These are phyloP conservation scores for Penicillium parvum DNA, from an alignment of 495 filamentous ascomycete genomes.

Conservation along the genomic window DNA sequence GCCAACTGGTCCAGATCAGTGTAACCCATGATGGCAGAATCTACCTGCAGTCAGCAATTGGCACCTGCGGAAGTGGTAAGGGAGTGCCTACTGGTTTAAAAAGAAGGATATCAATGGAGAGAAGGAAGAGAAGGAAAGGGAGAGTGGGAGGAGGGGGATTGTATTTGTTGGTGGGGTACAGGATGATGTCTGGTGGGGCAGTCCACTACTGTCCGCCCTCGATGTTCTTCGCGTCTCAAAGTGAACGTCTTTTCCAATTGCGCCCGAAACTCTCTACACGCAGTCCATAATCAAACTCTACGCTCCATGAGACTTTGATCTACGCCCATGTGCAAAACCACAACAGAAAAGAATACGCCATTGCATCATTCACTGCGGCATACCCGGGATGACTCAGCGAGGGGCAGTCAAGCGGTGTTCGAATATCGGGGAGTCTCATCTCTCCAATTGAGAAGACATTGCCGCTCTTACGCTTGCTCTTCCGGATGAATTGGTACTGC, in stretches of 20 bases:
- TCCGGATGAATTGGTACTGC: neutral
- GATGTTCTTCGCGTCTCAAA: no score
- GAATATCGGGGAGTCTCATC: neutral
- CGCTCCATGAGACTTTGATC: no score
- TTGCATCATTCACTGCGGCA: neutral
- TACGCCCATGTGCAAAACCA: neutral
- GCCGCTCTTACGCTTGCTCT: neutral
- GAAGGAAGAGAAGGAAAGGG: constrained; percentile 18
- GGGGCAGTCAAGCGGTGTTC: neutral
- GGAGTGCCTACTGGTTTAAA: constrained; percentile 12
- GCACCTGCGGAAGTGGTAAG: constrained; percentile 3
- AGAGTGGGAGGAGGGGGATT: constrained; percentile 24
- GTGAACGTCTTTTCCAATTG: neutral
- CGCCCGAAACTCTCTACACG: neutral
- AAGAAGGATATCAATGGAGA: constrained; percentile 16
- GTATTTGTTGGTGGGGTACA: constrained; percentile 37
- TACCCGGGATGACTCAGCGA: constrained; percentile 13
- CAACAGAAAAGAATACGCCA: neutral
- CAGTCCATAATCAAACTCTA: no score
- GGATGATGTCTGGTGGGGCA: constrained; percentile 36
- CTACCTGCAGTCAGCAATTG: constrained; percentile 24
- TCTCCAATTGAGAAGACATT: neutral
- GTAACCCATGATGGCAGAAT: constrained; percentile 77
- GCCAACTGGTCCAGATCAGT: constrained; percentile 78
- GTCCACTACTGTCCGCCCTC: constrained; percentile 2